Conservation (phyloP, 352 stramenopile species). For the Phytophthora rubi region DNA sequence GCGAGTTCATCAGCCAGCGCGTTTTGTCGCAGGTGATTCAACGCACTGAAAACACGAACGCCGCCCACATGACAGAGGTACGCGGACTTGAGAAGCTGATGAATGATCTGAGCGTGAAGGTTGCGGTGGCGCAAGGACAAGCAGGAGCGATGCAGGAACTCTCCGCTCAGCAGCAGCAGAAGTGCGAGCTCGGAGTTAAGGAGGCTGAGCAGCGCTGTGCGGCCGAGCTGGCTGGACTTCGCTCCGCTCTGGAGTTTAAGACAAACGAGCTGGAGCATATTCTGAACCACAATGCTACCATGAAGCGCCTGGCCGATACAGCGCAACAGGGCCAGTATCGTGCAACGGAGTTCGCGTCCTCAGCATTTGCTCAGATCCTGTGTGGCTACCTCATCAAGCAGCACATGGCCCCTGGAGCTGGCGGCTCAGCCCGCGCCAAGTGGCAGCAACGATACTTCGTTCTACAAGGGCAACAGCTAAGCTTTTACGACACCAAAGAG, state of each 20-base stretch:
- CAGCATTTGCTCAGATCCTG: slow-evolving; percentile 70
- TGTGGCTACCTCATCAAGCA: slow-evolving; percentile 90
- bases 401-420: slow-evolving; percentile 56
- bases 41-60: slow-evolving; percentile 76
- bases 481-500: slow-evolving; percentile 88
- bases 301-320: slow-evolving; percentile 85
- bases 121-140: slow-evolving; percentile 81
- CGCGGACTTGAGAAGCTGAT: slow-evolving; percentile 80
- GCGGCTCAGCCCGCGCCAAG: slow-evolving; percentile 53
- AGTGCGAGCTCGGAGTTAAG: slow-evolving; percentile 76
- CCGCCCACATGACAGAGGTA: slow-evolving; percentile 78
- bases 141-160: slow-evolving; percentile 86
- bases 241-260: slow-evolving; percentile 84
- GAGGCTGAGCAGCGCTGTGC: slow-evolving; percentile 80
- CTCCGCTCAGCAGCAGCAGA: slow-evolving; percentile 76
- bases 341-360: slow-evolving; percentile 83
- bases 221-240: slow-evolving; percentile 67
- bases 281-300: slow-evolving; percentile 87
- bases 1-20: slow-evolving; percentile 81
- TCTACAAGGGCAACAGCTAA: slow-evolving; percentile 76
- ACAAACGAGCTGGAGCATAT: slow-evolving; percentile 90
- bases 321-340: slow-evolving; percentile 87
- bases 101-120: slow-evolving; percentile 84
- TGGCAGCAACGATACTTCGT: slow-evolving; percentile 92
- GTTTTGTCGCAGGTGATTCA: slow-evolving; percentile 80